Conservation (phyloP, 176 grass and related monocot species). For the Lolium rigidum region DNA sequence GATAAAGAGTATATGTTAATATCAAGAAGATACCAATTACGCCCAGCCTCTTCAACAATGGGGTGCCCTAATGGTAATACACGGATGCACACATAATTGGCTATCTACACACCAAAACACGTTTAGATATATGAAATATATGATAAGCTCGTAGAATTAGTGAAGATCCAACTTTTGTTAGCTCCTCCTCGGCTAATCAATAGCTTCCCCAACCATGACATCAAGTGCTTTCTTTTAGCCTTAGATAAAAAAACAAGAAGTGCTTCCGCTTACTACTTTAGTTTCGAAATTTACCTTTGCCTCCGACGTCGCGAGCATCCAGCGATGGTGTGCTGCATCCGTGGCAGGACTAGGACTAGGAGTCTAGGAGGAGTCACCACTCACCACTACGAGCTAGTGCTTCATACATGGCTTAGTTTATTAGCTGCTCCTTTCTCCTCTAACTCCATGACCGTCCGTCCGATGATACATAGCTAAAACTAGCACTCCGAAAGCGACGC, state of each 20-base stretch:
- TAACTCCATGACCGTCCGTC: background rate
- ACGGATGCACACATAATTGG: no score
- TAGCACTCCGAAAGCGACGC: background rate
- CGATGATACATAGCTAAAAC: background rate
- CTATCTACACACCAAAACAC: no score
- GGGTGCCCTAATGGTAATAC: no score
- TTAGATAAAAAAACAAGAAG: no score
- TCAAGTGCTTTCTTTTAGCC: no score
- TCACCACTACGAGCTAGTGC: background rate
- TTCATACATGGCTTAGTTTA: background rate
- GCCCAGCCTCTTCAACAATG: no score
- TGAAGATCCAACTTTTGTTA: background rate
- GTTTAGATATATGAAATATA: no score
- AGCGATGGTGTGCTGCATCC: background rate
- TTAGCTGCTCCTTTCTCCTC: background rate
- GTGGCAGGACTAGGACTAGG: background rate
- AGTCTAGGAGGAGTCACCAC: background rate
- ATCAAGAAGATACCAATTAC: no score
- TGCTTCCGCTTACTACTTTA: background rate
- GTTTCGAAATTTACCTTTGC: background rate
- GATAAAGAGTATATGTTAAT: no score
- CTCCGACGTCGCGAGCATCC: background rate
- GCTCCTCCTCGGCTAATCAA: background rate
- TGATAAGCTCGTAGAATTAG: background rate
- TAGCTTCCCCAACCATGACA: conserved; percentile 5